Percentiles rank a stretch among this genome's conserved stretches.
phyloP scores from a whole-genome alignment of 1,139 yeast species.

The Candida glucosophila region DNA sequence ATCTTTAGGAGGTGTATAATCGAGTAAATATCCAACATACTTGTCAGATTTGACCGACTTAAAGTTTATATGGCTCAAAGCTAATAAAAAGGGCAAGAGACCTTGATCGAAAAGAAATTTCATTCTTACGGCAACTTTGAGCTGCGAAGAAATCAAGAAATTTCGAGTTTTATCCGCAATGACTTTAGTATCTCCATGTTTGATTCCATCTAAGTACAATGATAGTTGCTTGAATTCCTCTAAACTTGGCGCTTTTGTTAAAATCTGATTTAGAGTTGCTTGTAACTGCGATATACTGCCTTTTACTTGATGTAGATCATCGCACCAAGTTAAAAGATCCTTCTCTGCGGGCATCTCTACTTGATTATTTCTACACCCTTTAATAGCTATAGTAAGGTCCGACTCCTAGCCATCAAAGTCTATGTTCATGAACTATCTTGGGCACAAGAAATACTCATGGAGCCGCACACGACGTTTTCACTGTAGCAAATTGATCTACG shows the following conservation, averaged over 20 bases:
- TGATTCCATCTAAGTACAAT: conserved; percentile 4
- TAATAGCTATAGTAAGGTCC: conserved; percentile 1
- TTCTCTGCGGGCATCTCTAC: conserved; percentile 5
- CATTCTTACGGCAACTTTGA: conserved; percentile 30
- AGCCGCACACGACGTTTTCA: no score
- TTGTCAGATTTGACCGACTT: conserved; percentile 17
- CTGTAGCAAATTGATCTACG: no score
- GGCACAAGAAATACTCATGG: no score
- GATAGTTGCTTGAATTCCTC: conserved; percentile 16
- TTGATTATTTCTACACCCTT: conserved; percentile 1
- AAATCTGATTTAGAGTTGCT: conserved; percentile 28
- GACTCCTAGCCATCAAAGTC: conserved; percentile 1
- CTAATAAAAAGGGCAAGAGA: conserved; percentile 23
- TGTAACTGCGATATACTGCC: conserved; percentile 39
- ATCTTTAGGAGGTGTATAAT: conserved; percentile 16
- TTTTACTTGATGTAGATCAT: conserved; percentile 32
- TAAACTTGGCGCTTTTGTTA: conserved; percentile 24
- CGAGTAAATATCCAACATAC: conserved; percentile 21
- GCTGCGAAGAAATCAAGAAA: conserved; percentile 22
- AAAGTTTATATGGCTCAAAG: conserved; percentile 25
- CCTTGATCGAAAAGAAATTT: conserved; percentile 25
- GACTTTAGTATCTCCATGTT: conserved; percentile 6
- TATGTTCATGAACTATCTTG: no score
- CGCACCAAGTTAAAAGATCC: conserved; percentile 24
- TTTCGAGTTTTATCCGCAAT: conserved; percentile 10